A percentile compares a stretch with the other conserved stretches of the same genome.
phyloP scores from a whole-genome alignment of 371 early-diverging fungal genomes.

The Mucor piriformis region DNA sequence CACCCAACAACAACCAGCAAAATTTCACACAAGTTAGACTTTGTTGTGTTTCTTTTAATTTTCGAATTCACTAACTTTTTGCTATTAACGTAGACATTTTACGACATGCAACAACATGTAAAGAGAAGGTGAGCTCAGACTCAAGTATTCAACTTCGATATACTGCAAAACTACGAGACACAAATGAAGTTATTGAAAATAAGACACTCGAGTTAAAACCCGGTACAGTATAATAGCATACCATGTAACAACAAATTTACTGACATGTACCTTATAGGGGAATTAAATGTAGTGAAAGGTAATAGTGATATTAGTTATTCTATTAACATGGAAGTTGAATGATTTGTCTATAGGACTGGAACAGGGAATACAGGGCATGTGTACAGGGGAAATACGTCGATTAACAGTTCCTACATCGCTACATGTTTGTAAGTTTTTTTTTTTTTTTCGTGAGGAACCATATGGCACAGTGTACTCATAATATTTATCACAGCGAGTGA shows the following conservation, averaged over 20 bases:
- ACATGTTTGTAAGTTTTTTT: conserved; percentile 9
- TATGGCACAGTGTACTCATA: no score
- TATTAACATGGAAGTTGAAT: no score
- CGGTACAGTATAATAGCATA: not conserved
- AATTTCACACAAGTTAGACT: conserved; percentile 1
- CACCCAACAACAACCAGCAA: conserved; percentile 3
- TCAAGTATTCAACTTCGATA: conserved; percentile 7
- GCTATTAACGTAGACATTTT: not conserved
- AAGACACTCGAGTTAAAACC: conserved; percentile 4
- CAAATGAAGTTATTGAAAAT: conserved; percentile 8
- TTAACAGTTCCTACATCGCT: conserved; percentile 61
- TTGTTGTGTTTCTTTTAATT: not conserved
- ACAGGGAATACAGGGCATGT: conserved; percentile 71
- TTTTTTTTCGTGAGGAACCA: not conserved
- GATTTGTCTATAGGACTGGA: conserved; percentile 71
- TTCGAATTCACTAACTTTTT: not conserved
- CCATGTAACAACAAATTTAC: not conserved
- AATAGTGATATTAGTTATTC: not conserved
- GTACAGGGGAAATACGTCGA: conserved; percentile 63
- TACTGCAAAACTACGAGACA: not conserved
- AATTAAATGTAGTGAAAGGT: not conserved
- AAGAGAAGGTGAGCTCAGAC: conserved; percentile 5
- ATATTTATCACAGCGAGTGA: not conserved
- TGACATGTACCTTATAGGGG: not conserved
- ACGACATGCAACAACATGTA: not conserved